Percentiles rank a stretch among this genome's conserved stretches.
Conservation (phyloP, 768 basidiomycete genomes). For the Mycena rosella region DNA sequence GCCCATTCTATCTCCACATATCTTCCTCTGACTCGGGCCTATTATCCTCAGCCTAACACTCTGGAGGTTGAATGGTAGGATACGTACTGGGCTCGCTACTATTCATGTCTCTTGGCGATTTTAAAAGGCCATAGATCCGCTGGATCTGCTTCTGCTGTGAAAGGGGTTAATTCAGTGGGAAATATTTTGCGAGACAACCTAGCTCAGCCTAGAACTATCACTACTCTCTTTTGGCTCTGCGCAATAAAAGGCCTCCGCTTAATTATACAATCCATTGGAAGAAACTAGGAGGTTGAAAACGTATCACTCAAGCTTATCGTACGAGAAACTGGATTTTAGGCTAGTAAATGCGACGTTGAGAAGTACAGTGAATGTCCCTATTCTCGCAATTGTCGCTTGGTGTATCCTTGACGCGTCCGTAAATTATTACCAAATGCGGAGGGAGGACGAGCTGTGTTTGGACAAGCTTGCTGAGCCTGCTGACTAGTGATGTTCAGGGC, state of each 20-base stretch:
- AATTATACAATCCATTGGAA: no score
- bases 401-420: no score
- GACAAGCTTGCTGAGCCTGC: not conserved
- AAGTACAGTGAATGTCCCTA: no score
- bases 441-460: conserved; percentile 6
- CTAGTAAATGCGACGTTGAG: no score
- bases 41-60: not conserved
- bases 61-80: not conserved
- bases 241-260: no score
- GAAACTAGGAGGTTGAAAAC: no score
- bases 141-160: not conserved
- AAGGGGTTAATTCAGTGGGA: not conserved
- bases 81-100: not conserved
- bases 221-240: no score
- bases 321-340: no score
- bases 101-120: not conserved
- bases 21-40: not conserved
- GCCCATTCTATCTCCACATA: not conserved
- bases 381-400: no score
- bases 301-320: no score
- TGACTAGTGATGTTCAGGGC: no score
- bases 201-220: no score
- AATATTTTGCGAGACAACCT: not conserved
- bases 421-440: conserved; percentile 13
- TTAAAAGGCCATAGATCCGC: not conserved